phyloP scores from a whole-genome alignment of 164 flowering plant species.

The Tetracentron sinense region DNA sequence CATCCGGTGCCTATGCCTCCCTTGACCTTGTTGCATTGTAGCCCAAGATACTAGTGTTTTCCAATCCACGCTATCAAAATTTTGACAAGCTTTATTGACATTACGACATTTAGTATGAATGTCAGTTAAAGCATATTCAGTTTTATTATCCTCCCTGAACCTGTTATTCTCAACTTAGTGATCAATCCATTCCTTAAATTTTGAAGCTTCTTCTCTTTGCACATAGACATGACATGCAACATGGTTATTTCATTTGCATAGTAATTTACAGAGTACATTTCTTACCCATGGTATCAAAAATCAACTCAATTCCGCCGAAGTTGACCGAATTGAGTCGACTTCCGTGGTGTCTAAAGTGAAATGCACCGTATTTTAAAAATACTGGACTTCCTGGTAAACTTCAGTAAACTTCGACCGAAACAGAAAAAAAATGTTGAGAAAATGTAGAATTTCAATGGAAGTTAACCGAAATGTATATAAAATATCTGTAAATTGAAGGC shows the following conservation, averaged over 20 bases:
- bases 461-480: no score
- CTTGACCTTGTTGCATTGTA: constrained; percentile 33
- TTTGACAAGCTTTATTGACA: constrained; percentile 30
- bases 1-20: constrained; percentile 39
- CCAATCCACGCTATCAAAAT: constrained; percentile 24
- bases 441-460: no score
- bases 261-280: constrained; percentile 31
- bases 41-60: constrained; percentile 39
- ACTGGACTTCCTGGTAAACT: no score
- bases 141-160: neutral
- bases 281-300: no score
- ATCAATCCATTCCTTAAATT: constrained; percentile 24
- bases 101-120: constrained; percentile 46
- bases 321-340: no score
- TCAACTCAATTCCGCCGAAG: no score
- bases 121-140: constrained; percentile 36
- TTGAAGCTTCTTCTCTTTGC: constrained; percentile 34
- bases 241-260: constrained; percentile 35
- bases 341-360: no score
- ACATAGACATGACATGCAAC: constrained; percentile 28
- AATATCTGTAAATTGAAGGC: no score
- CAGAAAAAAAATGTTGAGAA: no score
- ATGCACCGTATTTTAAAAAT: no score
- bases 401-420: no score
- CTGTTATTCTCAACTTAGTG: constrained; percentile 17